phyloP scores from a whole-genome alignment of 306 rosid species.

The Cicer cuneatum region DNA sequence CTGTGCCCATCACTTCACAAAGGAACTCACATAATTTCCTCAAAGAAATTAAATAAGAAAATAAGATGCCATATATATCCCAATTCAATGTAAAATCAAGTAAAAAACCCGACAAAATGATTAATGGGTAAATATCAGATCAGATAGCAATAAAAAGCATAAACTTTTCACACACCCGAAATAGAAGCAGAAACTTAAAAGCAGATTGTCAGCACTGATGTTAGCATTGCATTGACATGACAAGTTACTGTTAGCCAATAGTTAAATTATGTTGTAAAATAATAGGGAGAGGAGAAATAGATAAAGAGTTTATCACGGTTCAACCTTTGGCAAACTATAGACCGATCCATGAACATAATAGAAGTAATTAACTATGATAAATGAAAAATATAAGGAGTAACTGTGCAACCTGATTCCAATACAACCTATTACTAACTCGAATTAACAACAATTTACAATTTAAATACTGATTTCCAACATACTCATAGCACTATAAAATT shows the following conservation, averaged over 20 bases:
- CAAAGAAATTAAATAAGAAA: not conserved
- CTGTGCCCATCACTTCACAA: not conserved
- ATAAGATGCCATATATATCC: conserved; percentile 10
- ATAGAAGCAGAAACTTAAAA: conserved; percentile 25
- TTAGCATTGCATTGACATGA: conserved; percentile 17
- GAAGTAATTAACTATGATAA: conserved; percentile 10
- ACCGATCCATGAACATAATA: not conserved
- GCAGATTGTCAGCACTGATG: not conserved
- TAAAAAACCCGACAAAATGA: conserved; percentile 1
- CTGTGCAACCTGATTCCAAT: not conserved
- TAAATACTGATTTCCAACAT: conserved; percentile 22
- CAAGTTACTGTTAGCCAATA: not conserved
- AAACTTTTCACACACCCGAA: conserved; percentile 5
- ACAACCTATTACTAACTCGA: conserved; percentile 15
- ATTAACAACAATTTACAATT: conserved; percentile 21
- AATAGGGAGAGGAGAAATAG: conserved; percentile 23
- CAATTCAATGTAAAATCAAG: conserved; percentile 23
- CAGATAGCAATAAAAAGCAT: not conserved
- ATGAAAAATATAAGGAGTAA: not conserved
- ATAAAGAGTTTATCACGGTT: not conserved
- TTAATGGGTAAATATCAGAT: not conserved
- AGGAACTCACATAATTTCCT: not conserved
- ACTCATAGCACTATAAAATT: conserved; percentile 1
- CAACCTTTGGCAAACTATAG: conserved; percentile 13
- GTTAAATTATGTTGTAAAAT: conserved; percentile 4